Evolutionary conservation across 768 basidiomycete genomes (phyloP).

Genomic region (Kwoniella sp.): DNA sequence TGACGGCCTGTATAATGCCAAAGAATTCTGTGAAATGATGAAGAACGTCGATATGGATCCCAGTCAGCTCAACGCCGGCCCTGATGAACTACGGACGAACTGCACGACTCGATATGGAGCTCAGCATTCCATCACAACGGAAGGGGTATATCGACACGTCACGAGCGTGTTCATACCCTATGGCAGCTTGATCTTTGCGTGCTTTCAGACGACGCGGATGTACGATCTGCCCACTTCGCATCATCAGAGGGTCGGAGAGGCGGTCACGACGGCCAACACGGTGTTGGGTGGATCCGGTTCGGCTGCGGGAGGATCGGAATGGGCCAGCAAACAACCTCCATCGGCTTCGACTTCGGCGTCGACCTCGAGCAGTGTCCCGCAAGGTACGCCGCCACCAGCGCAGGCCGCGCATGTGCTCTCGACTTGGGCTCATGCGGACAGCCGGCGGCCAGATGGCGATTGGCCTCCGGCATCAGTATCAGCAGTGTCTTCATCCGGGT

Average conservation of each 20-base stretch:
- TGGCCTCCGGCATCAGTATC: too few species aligned
- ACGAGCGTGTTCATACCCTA: constrained; percentile 50
- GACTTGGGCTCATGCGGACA: too few species aligned
- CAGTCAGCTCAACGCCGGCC: constrained; percentile 20
- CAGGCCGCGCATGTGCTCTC: too few species aligned
- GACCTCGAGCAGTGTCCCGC: neutral
- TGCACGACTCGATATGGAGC: constrained; percentile 48
- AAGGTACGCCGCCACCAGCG: too few species aligned
- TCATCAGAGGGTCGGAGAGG: too few species aligned
- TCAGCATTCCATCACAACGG: constrained; percentile 43
- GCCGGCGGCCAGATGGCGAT: too few species aligned
- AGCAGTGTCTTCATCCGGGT: too few species aligned
- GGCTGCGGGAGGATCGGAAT: neutral
- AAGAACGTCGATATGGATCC: constrained; percentile 46
- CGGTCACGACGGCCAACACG: neutral
- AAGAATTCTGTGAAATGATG: constrained; percentile 46
- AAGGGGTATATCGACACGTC: constrained; percentile 45
- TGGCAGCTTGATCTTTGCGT: constrained; percentile 44
- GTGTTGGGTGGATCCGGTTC: neutral
- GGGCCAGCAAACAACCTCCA: neutral
- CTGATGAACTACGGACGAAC: constrained; percentile 43
- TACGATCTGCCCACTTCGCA: constrained; percentile 21
- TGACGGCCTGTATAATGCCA: constrained; percentile 47
- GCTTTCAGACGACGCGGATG: constrained; percentile 43
- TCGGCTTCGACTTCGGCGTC: neutral